Evolutionary conservation across 1,139 yeast genomes (phyloP).

Genomic region (Blastobotrys serpentis): DNA sequence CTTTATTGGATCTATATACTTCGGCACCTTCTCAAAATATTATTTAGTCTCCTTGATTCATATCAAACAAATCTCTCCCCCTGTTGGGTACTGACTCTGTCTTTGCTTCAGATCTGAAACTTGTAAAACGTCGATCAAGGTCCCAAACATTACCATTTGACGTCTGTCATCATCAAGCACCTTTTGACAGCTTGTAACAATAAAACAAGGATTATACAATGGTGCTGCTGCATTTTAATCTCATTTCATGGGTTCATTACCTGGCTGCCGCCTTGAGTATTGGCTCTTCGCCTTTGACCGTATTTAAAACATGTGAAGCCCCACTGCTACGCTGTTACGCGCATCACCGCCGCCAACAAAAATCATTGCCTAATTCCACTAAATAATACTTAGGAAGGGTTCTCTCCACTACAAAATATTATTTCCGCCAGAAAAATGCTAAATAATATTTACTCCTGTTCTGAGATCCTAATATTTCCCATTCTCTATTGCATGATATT

Average conservation of each 20-base stretch:
- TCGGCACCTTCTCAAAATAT: background rate
- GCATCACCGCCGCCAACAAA: background rate
- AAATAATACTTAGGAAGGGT: background rate
- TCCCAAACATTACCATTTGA: too few species aligned
- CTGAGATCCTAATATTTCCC: background rate
- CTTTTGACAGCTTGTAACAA: background rate
- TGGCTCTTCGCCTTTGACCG: too few species aligned
- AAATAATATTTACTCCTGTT: background rate
- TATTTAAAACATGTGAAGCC: too few species aligned
- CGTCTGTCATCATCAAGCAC: too few species aligned
- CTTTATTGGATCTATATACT: too few species aligned
- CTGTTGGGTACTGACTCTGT: background rate
- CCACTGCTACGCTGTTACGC: too few species aligned
- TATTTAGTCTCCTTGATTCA: background rate
- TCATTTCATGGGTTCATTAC: too few species aligned
- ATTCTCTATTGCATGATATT: background rate
- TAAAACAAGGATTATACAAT: too few species aligned
- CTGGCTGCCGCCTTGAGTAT: too few species aligned
- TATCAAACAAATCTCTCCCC: background rate
- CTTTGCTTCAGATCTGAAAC: background rate
- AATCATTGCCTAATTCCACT: conserved; percentile 1
- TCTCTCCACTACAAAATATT: background rate
- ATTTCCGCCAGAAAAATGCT: background rate
- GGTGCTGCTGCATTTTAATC: too few species aligned
- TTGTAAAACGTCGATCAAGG: background rate